Conservation (phyloP, 78 protist species). For the Creolimax fragrantissima region DNA sequence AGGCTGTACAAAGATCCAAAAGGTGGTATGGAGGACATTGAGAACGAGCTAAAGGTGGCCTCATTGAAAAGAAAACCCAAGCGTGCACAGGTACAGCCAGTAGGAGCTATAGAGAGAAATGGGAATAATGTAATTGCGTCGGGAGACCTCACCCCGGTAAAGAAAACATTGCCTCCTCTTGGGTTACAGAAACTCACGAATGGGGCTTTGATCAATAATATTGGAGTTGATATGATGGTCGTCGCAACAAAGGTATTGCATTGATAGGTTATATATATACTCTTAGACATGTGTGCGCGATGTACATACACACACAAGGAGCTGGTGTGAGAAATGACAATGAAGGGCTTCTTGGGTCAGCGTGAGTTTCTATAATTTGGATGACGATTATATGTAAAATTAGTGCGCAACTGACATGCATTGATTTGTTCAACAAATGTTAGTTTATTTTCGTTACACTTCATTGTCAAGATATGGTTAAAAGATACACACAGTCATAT, state of each 20-base stretch:
- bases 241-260: not conserved
- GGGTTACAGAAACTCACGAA: not conserved
- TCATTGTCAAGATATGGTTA: too few species aligned
- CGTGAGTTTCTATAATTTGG: too few species aligned
- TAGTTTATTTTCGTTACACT: too few species aligned
- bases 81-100: not conserved
- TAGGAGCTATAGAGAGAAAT: too few species aligned
- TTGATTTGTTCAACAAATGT: too few species aligned
- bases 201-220: not conserved
- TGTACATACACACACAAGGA: constrained; percentile 1
- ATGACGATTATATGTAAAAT: too few species aligned
- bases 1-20: not conserved
- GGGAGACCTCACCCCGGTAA: not conserved
- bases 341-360: too few species aligned
- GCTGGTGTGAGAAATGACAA: too few species aligned
- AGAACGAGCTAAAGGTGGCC: not conserved
- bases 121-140: not conserved
- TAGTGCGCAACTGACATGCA: too few species aligned
- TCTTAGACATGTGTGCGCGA: not conserved
- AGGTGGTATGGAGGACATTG: not conserved
- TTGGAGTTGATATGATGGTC: not conserved
- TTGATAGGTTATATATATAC: not conserved
- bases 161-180: not conserved
- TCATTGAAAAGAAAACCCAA: not conserved
- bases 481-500: too few species aligned